phyloP scores from a whole-genome alignment of 345 rosid genomes.

The Trapa incisa region DNA sequence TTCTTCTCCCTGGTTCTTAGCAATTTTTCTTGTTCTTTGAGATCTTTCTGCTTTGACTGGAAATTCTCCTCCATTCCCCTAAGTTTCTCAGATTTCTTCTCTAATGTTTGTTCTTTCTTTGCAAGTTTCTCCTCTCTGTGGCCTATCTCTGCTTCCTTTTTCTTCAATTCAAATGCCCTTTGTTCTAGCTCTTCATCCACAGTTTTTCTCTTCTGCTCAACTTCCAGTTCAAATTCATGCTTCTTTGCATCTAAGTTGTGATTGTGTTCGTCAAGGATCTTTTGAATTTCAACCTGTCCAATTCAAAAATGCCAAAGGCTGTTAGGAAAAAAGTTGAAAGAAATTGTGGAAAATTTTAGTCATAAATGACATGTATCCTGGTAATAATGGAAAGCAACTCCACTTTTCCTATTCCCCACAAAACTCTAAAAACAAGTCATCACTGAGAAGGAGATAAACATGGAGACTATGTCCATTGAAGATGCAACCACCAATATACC shows the following conservation, averaged over 20 bases:
- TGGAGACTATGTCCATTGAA: not conserved
- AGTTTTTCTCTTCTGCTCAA: constrained; percentile 65
- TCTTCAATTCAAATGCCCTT: constrained; percentile 59
- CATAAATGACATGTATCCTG: not conserved
- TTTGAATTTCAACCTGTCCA: constrained; percentile 66
- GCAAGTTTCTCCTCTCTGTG: constrained; percentile 74
- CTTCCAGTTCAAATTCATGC: constrained; percentile 65
- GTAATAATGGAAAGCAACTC: not conserved
- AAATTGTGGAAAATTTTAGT: no score
- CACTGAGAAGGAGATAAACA: not conserved
- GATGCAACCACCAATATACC: not conserved
- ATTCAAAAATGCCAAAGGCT: not conserved
- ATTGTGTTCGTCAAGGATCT: constrained; percentile 67
- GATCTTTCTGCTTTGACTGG: constrained; percentile 43
- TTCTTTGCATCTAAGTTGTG: constrained; percentile 51
- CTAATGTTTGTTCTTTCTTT: constrained; percentile 67
- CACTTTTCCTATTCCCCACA: not conserved
- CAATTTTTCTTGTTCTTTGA: constrained; percentile 63
- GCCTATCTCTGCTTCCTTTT: constrained; percentile 69
- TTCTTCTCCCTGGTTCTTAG: constrained; percentile 48
- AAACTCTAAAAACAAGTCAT: not conserved
- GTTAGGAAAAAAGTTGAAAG: not conserved
- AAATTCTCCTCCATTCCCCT: constrained; percentile 68
- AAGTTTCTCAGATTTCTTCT: constrained; percentile 53
- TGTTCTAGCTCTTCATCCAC: constrained; percentile 55